Evolutionary conservation across 2,329 filamentous ascomycete genomes (phyloP), one percentile per base, ranked within the genome.

Genomic region (Eutypa lata): DNA sequence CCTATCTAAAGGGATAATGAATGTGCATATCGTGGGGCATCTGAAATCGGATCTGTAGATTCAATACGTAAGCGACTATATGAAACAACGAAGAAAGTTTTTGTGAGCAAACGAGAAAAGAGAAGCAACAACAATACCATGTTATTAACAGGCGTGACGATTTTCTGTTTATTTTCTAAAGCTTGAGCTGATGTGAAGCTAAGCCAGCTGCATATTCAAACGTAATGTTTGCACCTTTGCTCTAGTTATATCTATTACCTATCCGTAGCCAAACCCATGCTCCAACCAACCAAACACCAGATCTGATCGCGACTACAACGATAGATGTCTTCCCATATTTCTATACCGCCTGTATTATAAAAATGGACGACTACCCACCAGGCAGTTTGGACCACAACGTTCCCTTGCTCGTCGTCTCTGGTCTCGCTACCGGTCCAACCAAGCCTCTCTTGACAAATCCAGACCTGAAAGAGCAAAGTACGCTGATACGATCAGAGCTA

Each of bases 311-410:
- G 22, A 45, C 42, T 24, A 45, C 22, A 45, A 10, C 22, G n/a
- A 24, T 16, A 16, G 51, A 63, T 61, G 60, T 56, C 53, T 58
- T 48, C 49, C 52, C 49, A 54, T 54, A 50, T 38, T 24, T 49
- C 42, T 14, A 35, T 35, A 38, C n/a, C 6, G 13, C 35, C 4
- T 4, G 35, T 18, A 16, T 16, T 38, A 57, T 37, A 58, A 55
- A 57, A 50, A 94, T 94, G 90, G 88, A 94, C 71, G 89, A 82
- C 63, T 93, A 91, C 73, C 88, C 89, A 51, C 70, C 75, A 53
- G 88, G 87, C 71, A 96, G 92, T 75, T 78, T 96, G 70, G 84
- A 87, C 68, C 91, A 94, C 73, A 95, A 94, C 73, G 80, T 95
- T 63, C 93, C 93, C 35, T 80, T 96, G 53, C 74, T 97, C 56